Evolutionary conservation across 139 green algal genomes (phyloP), one percentile per base, ranked within the genome.

Genomic region (Picochlorum sp.): DNA sequence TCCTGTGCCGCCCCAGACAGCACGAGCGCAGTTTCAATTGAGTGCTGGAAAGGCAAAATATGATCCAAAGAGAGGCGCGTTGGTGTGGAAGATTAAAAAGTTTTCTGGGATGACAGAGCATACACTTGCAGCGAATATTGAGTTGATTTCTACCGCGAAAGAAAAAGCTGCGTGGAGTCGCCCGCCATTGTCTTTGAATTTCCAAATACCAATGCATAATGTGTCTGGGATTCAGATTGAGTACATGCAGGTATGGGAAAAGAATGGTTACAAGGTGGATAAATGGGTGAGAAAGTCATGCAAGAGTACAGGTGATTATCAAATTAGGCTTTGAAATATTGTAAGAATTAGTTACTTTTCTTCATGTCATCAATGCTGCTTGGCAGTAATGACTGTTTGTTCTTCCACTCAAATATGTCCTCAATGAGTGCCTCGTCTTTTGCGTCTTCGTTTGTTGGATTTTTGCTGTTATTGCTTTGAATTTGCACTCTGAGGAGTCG

Each of bases 211-310:
- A 15, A 98, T 98, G 92, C 91, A 91, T 73, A 88, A 71, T 28
- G 85, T 87, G 45, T 87, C 67, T 30, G 90, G 87, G 5, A 71
- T 98, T 61, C 77, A 86, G 0, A 85, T 98, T 49, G 75, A 87
- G 47, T 97, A 95, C 76, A 78, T 98, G 16, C 91, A 92, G 58
- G 92, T 96, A 7, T 78, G 84, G 67, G 88, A 95, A 78, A 92
- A 82, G 69, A 82, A 62, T 51, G 69, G 50, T 7, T 92, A 90
- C 77, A 81, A 89, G 73, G 81, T 89, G 38, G 86, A 92, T 61
- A 91, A 91, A 67, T 96, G 88, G 91, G 91, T 98, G 52, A 82
- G 92, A 16, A 97, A 97, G 73, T 69, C 97, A 21, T 85, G 74
- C 68, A 87, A 89, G 49, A 21, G 47, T 41, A 85, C 79, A 11